Conservation (phyloP, 139 green algal genomes). For the Chlamydomonas sp. region DNA sequence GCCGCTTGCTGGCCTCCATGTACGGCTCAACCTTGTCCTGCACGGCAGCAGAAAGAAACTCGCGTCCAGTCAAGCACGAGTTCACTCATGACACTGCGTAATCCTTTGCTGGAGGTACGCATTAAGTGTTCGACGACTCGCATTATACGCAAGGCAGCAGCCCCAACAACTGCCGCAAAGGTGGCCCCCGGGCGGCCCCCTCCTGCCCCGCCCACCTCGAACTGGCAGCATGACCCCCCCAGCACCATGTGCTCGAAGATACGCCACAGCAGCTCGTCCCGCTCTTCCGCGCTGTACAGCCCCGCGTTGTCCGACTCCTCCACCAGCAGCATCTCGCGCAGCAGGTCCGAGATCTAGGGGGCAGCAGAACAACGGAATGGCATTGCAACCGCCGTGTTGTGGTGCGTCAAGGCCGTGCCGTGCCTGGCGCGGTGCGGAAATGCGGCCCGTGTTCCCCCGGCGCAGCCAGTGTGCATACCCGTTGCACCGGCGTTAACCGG, state of each 20-base stretch:
- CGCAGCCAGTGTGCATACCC: neutral
- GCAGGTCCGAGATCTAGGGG: conserved; percentile 61
- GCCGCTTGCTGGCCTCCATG: conserved; percentile 52
- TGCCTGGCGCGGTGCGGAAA: neutral
- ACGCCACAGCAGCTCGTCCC: conserved; percentile 59
- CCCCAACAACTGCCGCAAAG: neutral
- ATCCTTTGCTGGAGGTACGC: too few species aligned
- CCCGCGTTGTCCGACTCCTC: conserved; percentile 62
- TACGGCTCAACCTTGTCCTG: conserved; percentile 62
- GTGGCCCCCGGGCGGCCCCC: neutral
- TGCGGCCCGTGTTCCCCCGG: neutral
- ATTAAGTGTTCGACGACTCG: too few species aligned
- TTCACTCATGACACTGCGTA: too few species aligned
- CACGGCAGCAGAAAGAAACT: neutral
- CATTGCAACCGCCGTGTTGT: neutral
- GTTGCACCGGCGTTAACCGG: neutral
- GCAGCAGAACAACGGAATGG: neutral
- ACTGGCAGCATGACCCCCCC: conserved; percentile 65
- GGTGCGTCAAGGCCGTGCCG: neutral
- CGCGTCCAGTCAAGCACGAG: too few species aligned
- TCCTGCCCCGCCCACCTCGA: conserved; percentile 50
- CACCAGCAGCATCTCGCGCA: conserved; percentile 65
- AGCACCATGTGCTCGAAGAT: conserved; percentile 62
- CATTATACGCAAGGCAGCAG: neutral
- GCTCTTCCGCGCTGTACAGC: conserved; percentile 56